Evolutionary conservation across 129 eudicot genomes (phyloP).

Genomic region (Artemisia argyi): DNA sequence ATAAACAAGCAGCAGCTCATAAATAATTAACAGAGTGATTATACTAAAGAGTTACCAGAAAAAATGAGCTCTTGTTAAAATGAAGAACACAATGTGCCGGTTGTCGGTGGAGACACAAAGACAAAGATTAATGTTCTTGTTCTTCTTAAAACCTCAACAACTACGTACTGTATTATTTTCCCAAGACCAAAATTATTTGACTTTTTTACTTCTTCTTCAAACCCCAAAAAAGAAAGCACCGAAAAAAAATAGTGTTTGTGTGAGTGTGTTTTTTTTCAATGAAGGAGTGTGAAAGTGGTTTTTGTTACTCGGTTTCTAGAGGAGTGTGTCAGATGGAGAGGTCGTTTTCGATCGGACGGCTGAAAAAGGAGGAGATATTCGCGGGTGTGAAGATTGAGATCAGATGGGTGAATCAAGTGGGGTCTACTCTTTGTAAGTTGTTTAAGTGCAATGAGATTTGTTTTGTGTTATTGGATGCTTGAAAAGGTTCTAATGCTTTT

Average conservation of each 20-base stretch:
- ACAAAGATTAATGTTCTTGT: too few species aligned
- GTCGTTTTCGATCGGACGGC: constrained; percentile 42
- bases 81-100: too few species aligned
- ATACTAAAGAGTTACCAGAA: too few species aligned
- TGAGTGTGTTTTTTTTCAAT: constrained; percentile 14
- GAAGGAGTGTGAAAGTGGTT: constrained; percentile 28
- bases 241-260: constrained; percentile 12
- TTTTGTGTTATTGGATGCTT: constrained; percentile 34
- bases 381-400: constrained; percentile 27
- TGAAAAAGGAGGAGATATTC: constrained; percentile 29
- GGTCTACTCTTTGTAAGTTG: constrained; percentile 12
- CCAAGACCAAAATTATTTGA: neutral
- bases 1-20: too few species aligned
- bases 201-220: constrained; percentile 17
- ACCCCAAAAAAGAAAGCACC: constrained; percentile 12
- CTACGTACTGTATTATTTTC: too few species aligned
- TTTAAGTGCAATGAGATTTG: constrained; percentile 21
- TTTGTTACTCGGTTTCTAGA: constrained; percentile 13
- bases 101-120: too few species aligned
- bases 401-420: constrained; percentile 37
- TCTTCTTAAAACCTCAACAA: too few species aligned
- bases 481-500: constrained; percentile 19
- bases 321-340: neutral
- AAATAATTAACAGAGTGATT: too few species aligned
- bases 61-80: too few species aligned